Evolutionary conservation across 768 basidiomycete genomes (phyloP), one percentile per base, ranked within the genome.

Genomic region (Phylloporus scabripes): DNA sequence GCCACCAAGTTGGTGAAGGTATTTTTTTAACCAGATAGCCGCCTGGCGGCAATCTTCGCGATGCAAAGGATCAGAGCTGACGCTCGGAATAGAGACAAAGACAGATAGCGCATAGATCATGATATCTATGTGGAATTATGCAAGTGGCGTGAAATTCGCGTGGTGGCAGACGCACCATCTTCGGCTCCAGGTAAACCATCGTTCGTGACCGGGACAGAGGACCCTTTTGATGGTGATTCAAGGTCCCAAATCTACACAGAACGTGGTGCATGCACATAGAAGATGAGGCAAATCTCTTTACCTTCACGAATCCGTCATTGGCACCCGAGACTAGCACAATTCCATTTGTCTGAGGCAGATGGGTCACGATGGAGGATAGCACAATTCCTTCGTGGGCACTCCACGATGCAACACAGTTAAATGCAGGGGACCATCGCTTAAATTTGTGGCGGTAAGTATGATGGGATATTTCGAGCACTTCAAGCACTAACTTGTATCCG

Each of bases 11-110:
- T 95, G 90, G 1, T 76, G 76, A 14, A 99, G 71, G 58, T 90
- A 90, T 57, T 91, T 92, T 61, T 87, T 86, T 48, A 98, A 69
- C 84, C 92, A 93, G 38, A 94, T 85, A 5, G 92, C 93, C 1
- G 92, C 89, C 62, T 98, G 95, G 45, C 92, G 79, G 63, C 96
- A 99, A 62, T 94, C 86, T 64, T 92, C 91, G 48, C 81, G 76
- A 61, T 87, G 80, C 1, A 69, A 61, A 1, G 80, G 75, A 48
- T 75, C 74, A 42, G 77, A 80, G 59, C 90, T 92, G 43, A 99
- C 78, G 39, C 92, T 95, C 1, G 84, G 89, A 36, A 93, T 87
- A 0, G 91, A 82, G 6, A 96, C 75, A 53, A 99, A 91, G 60
- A 88, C 87, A 0, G 85, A 82, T 5, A 95, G 73, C 0, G 89